Conservation (phyloP, 1,284 basidiomycete genomes). For the Ustilago esculenta region DNA sequence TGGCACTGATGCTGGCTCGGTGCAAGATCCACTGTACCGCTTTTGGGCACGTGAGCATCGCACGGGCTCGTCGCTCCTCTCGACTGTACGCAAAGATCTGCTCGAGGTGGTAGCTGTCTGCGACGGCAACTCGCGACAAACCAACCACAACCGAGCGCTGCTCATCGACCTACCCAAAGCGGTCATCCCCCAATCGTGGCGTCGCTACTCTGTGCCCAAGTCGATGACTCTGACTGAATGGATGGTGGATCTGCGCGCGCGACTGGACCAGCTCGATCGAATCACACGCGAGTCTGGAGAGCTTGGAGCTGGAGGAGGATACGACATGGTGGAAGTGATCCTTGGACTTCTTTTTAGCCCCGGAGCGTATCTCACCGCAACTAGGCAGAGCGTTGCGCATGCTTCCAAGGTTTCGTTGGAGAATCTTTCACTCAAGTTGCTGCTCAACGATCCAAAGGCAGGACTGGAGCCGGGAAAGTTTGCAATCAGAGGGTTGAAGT, state of each 20-base stretch:
- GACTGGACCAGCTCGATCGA: conserved; percentile 53
- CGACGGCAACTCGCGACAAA: conserved; percentile 53
- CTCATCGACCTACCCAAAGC: conserved; percentile 57
- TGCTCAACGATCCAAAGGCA: conserved; percentile 28
- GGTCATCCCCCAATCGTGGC: conserved; percentile 55
- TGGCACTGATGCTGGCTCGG: conserved; percentile 35
- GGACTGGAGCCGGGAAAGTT: conserved; percentile 68
- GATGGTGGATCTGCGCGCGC: conserved; percentile 57
- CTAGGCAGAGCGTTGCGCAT: conserved; percentile 61
- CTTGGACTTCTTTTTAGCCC: conserved; percentile 60
- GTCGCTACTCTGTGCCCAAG: conserved; percentile 49
- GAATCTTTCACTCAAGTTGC: conserved; percentile 53
- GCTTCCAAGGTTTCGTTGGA: conserved; percentile 53
- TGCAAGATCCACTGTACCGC: conserved; percentile 58
- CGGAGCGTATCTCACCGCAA: conserved; percentile 64
- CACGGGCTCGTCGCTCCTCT: conserved; percentile 46
- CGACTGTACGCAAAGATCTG: conserved; percentile 52
- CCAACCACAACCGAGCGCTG: conserved; percentile 58
- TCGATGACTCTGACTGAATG: conserved; percentile 55
- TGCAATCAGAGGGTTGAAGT: conserved; percentile 51
- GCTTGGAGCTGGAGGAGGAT: conserved; percentile 18
- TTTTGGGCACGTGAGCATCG: conserved; percentile 66
- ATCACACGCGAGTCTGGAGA: conserved; percentile 22
- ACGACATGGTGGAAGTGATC: conserved; percentile 53
- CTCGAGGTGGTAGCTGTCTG: conserved; percentile 53